Conservation (phyloP, 306 rosid species). For the Cucurbita maxima region DNA sequence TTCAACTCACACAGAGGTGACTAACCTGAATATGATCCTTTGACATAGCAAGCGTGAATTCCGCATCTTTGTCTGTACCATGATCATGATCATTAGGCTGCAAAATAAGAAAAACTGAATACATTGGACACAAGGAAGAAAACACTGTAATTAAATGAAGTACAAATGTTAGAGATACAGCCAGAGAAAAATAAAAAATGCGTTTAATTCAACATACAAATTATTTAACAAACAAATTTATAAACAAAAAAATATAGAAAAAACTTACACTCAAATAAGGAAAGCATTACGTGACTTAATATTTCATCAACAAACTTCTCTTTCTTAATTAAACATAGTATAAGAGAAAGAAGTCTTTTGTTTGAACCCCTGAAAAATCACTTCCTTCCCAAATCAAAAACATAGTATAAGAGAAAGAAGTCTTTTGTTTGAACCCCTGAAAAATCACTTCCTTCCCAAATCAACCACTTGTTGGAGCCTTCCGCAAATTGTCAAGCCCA, state of each 20-base stretch:
- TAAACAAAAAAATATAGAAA: background rate
- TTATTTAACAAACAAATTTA: background rate
- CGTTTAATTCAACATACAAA: background rate
- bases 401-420: too few relatives aligned
- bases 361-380: too few relatives aligned
- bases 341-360: too few relatives aligned
- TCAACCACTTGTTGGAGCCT: too few relatives aligned
- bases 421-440: too few relatives aligned
- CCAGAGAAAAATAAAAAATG: background rate
- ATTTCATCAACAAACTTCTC: background rate
- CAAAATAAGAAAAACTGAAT: constrained; percentile 18
- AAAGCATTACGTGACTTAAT: background rate
- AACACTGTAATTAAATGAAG: background rate
- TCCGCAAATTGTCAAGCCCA: too few relatives aligned
- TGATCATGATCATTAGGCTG: constrained; percentile 88
- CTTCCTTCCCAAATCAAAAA: too few relatives aligned
- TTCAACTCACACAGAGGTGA: background rate
- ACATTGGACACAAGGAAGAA: constrained; percentile 3
- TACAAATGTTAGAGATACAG: background rate
- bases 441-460: too few relatives aligned
- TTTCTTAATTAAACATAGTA: too few relatives aligned
- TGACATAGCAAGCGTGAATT: constrained; percentile 53
- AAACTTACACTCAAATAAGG: background rate
- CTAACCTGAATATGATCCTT: constrained; percentile 88
- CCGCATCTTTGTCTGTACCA: constrained; percentile 43